These are phyloP conservation scores for Leccinum barrowsii DNA, from an alignment of 768 basidiomycete species.

Conservation along the genomic window DNA sequence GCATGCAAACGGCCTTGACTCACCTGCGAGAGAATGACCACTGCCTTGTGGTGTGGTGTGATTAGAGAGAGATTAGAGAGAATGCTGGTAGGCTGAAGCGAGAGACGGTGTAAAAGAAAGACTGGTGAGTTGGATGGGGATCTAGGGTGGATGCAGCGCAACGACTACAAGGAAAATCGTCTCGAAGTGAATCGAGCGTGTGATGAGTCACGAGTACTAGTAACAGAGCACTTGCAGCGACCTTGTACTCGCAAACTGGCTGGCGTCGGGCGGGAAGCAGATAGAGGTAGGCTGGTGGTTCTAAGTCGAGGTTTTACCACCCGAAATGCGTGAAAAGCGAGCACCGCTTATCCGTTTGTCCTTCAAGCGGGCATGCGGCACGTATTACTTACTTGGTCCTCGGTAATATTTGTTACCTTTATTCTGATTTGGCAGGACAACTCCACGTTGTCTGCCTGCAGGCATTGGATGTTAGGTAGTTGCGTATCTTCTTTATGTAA, in stretches of 20 bases:
- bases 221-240: conserved; percentile 22
- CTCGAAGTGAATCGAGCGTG: conserved; percentile 57
- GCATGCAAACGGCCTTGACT: conserved; percentile 5
- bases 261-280: conserved; percentile 20
- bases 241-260: conserved; percentile 28
- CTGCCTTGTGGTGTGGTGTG: conserved; percentile 11
- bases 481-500: conserved; percentile 48
- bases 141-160: conserved; percentile 25
- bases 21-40: conserved; percentile 15
- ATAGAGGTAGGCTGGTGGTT: conserved; percentile 22
- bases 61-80: conserved; percentile 21
- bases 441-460: conserved; percentile 77
- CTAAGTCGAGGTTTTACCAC: conserved; percentile 39
- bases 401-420: conserved; percentile 40
- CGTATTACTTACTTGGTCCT: conserved; percentile 30
- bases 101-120: conserved; percentile 34
- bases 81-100: conserved; percentile 23
- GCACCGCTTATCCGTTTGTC: conserved; percentile 52
- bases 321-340: conserved; percentile 48
- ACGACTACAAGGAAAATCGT: conserved; percentile 35
- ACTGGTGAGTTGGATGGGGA: conserved; percentile 29
- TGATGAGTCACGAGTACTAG: conserved; percentile 26
- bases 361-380: conserved; percentile 30
- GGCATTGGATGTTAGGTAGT: conserved; percentile 46
- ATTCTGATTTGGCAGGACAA: conserved; percentile 49